Base-by-base conservation (phyloP, 1,284 basidiomycete species). In the Xerocomus cyaneibrunnescens region DNA sequence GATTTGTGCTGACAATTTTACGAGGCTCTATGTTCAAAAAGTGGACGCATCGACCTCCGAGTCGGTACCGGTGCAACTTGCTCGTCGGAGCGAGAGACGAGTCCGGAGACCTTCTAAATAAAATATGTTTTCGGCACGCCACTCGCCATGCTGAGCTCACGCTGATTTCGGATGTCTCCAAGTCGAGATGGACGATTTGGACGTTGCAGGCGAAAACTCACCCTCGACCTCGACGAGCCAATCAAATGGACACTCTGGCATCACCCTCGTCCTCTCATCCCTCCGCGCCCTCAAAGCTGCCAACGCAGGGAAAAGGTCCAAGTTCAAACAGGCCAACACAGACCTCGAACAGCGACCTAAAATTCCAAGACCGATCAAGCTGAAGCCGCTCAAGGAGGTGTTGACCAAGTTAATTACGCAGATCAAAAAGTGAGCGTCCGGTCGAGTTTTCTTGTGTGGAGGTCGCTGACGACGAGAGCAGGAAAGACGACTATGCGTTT, bases 401-500 rank as follows among this genome's bases (percentile, higher is more conserved):
- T 66, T 87, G 40, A 62, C 70, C 5, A 83, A 79, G 64, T 72
- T 90, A n/a, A 83, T 90, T 38, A 61, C 66, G 1, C 84, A 85
- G 67, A 80, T 90, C 39, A 88, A 88, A 72, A 89, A 85, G 88
- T 89, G 55, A 54, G 78, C 66, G 4, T 32, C 7, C 41, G 45
- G 28, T 40, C 35, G 6, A 5, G 8, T 25, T 12, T 14, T 23
- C 5, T 19, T 12, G 2, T 41, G 37, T 31, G 54, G 35, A 8
- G 50, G 25, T 50, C 59, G 44, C 50, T 59, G 49, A 59, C 39
- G 51, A 50, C 22, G 51, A 30, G 21, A 21, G 27, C 23, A 90
- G 89, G 72, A 91, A 89, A 66, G 90, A 93, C 64, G 85, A 88
- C 66, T 93, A 93, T 76, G 87, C 85, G 6, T 92, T 93, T 70